These are phyloP conservation scores for Claviceps citrina DNA, from an alignment of 2,329 filamentous ascomycete genomes.

Conservation along the genomic window DNA sequence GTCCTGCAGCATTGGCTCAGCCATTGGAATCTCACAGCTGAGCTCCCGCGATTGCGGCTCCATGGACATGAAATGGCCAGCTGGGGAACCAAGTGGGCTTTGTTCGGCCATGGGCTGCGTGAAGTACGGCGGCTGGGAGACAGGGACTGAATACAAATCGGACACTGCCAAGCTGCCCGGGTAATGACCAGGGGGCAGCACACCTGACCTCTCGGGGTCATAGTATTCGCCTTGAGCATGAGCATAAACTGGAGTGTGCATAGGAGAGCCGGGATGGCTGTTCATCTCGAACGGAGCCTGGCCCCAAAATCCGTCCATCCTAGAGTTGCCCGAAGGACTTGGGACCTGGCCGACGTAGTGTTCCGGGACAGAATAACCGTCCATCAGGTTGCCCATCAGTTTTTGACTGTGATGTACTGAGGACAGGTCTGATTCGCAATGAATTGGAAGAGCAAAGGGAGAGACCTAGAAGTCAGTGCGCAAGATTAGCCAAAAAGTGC, in stretches of 20 bases:
- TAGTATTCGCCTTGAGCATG: conserved; percentile 22
- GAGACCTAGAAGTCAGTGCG: too few species aligned
- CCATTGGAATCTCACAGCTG: conserved; percentile 6
- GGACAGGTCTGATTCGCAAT: too few species aligned
- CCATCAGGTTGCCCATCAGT: conserved; percentile 9
- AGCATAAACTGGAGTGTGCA: conserved; percentile 24
- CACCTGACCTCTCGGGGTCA: conserved; percentile 24
- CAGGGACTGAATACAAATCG: conserved; percentile 14
- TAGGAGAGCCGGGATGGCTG: conserved; percentile 28
- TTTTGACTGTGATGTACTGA: too few species aligned
- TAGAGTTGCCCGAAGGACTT: conserved; percentile 32
- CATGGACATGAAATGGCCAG: conserved; percentile 11
- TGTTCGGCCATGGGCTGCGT: conserved; percentile 14
- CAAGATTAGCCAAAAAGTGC: too few species aligned
- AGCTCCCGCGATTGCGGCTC: conserved; percentile 14
- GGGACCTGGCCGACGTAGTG: conserved; percentile 27
- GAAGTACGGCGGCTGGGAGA: conserved; percentile 16
- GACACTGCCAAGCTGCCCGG: conserved; percentile 23
- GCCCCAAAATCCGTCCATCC: conserved; percentile 28
- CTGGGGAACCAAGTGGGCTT: conserved; percentile 13
- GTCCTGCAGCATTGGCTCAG: conserved; percentile 12
- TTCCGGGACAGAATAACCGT: conserved; percentile 23
- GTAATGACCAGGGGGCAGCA: conserved; percentile 22
- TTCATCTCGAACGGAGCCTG: conserved; percentile 25
- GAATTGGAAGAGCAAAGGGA: too few species aligned